Evolutionary conservation across 2,329 filamentous ascomycete genomes (phyloP).

Genomic region (Apiospora hydei): DNA sequence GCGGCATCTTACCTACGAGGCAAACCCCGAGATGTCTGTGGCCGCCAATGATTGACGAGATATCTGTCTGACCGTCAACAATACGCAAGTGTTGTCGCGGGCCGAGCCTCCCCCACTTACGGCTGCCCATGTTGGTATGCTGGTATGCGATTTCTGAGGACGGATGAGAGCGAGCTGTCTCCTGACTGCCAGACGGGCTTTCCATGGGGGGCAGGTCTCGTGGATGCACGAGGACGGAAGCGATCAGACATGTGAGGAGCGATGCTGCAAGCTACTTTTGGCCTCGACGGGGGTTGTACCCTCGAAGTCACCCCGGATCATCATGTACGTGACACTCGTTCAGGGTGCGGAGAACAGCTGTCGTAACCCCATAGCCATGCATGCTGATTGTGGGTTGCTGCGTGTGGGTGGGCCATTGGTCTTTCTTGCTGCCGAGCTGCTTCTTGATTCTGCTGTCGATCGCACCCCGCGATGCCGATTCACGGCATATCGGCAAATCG

Average conservation of each 20-base stretch:
- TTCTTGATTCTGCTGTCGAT: conserved; percentile 9
- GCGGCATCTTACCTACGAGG: not conserved
- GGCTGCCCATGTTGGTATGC: not conserved
- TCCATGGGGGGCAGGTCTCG: not conserved
- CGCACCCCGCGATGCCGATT: not conserved
- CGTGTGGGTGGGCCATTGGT: conserved; percentile 7
- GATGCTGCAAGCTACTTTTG: not conserved
- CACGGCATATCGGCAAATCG: conserved; percentile 2
- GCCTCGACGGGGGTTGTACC: not conserved
- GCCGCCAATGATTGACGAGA: not conserved
- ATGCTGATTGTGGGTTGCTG: conserved; percentile 8
- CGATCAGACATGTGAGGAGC: not conserved
- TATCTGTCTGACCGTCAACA: not conserved
- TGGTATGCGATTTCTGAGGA: not conserved
- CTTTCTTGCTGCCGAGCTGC: not conserved
- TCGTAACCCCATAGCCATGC: not conserved
- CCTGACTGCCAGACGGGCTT: not conserved
- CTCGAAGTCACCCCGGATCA: not conserved
- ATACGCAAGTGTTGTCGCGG: not conserved
- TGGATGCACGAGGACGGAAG: not conserved
- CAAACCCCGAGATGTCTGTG: not conserved
- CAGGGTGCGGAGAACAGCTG: not conserved
- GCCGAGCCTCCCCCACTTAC: conserved; percentile 3
- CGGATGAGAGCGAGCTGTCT: not conserved
- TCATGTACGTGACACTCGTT: not conserved